Conservation (phyloP, 2,329 filamentous ascomycete species). For the Apiospora pterosperma region DNA sequence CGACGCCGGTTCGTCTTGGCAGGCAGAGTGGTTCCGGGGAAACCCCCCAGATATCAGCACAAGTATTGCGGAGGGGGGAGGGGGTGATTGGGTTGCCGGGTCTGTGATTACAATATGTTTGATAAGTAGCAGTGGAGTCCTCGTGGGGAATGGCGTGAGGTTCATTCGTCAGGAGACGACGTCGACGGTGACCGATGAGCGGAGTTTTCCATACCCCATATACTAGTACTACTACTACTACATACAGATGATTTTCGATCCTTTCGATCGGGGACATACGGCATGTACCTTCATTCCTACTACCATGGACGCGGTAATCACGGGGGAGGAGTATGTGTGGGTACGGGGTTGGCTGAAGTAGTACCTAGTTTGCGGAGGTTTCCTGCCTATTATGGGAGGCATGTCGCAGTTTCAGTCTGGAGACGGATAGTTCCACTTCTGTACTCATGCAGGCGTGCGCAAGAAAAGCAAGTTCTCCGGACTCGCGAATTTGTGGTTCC, state of each 20-base stretch:
- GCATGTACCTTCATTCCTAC: neutral
- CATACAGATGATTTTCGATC: too few species aligned
- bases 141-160: constrained; percentile 1
- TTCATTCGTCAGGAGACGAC: neutral
- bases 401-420: neutral
- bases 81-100: neutral
- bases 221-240: too few species aligned
- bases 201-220: neutral
- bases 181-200: neutral
- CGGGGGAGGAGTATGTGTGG: neutral
- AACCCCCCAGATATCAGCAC: neutral
- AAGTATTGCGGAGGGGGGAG: neutral
- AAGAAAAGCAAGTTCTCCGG: neutral
- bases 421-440: neutral
- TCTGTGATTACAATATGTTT: too few species aligned
- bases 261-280: too few species aligned
- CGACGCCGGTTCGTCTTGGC: neutral
- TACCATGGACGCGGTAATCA: neutral
- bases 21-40: neutral
- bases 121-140: neutral
- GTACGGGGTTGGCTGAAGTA: neutral
- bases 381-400: neutral
- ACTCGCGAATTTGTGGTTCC: neutral
- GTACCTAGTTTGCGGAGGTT: neutral
- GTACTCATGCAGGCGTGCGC: neutral